Percentiles rank a stretch among this genome's conserved stretches.
These are phyloP conservation scores for Mycena floridula DNA, from an alignment of 768 basidiomycete genomes.

Conservation along the genomic window DNA sequence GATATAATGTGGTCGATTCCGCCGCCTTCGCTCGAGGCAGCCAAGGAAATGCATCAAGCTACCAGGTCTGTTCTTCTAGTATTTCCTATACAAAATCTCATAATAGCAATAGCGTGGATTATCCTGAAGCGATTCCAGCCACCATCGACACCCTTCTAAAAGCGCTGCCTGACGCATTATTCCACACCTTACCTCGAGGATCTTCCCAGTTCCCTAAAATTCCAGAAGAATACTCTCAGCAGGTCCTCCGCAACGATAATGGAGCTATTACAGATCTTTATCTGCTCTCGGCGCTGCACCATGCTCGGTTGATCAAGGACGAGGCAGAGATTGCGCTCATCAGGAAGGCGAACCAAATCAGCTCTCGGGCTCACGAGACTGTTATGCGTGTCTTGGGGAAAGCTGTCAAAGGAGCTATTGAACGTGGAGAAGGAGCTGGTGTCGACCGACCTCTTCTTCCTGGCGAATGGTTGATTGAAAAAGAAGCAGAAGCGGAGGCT, in stretches of 20 bases:
- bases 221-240: slow-evolving; percentile 33
- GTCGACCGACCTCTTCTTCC: slow-evolving; percentile 53
- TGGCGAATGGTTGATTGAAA: slow-evolving; percentile 83
- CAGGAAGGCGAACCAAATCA: slow-evolving; percentile 76
- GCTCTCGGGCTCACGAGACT: slow-evolving; percentile 83
- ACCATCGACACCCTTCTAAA: slow-evolving; percentile 42
- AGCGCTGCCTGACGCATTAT: slow-evolving; percentile 45
- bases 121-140: slow-evolving; percentile 35
- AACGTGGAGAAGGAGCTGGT: slow-evolving; percentile 36
- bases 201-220: slow-evolving; percentile 49
- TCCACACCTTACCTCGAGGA: slow-evolving; percentile 58
- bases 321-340: slow-evolving; percentile 69
- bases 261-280: slow-evolving; percentile 48
- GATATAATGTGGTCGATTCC: slow-evolving; percentile 89
- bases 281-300: slow-evolving; percentile 75
- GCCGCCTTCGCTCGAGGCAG: slow-evolving; percentile 59
- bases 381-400: slow-evolving; percentile 88
- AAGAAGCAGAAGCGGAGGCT: slow-evolving; percentile 92
- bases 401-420: slow-evolving; percentile 53
- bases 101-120: too few species aligned
- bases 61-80: too few species aligned
- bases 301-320: slow-evolving; percentile 75
- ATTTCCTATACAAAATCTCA: too few species aligned
- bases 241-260: slow-evolving; percentile 26
- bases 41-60: slow-evolving; percentile 26